Evolutionary conservation across 1,139 yeast species (phyloP).

Genomic region (Torulaspora globosa): DNA sequence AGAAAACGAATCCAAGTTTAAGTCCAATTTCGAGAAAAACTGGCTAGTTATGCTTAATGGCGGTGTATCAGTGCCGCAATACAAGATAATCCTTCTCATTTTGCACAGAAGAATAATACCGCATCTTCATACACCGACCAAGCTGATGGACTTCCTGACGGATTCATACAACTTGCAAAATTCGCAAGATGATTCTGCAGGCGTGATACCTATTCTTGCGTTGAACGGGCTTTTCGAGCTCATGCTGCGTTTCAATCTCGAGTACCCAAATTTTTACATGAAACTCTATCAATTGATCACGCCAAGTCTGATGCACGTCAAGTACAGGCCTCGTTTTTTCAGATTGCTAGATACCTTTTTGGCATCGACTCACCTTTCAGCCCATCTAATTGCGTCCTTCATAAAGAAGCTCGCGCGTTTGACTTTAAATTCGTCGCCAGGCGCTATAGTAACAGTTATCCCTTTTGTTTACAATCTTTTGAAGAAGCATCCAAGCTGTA

Average conservation of each 20-base stretch:
- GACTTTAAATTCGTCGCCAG: slow-evolving; percentile 76
- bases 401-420: slow-evolving; percentile 77
- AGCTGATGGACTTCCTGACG: slow-evolving; percentile 87
- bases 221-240: slow-evolving; percentile 83
- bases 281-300: slow-evolving; percentile 79
- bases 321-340: slow-evolving; percentile 82
- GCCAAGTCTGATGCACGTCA: slow-evolving; percentile 68
- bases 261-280: slow-evolving; percentile 84
- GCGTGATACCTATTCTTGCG: slow-evolving; percentile 71
- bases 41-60: slow-evolving; percentile 56
- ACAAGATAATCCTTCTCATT: slow-evolving; percentile 62
- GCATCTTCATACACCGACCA: slow-evolving; percentile 70
- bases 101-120: slow-evolving; percentile 86
- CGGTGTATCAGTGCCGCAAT: slow-evolving; percentile 49
- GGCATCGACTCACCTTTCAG: slow-evolving; percentile 83
- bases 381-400: slow-evolving; percentile 80
- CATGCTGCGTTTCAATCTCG: slow-evolving; percentile 78
- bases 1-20: slow-evolving; percentile 55
- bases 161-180: slow-evolving; percentile 59
- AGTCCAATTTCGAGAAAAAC: slow-evolving; percentile 62
- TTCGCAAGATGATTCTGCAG: slow-evolving; percentile 47
- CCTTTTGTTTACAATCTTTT: slow-evolving; percentile 90
- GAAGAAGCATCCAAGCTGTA: slow-evolving; percentile 89
- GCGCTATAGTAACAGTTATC: slow-evolving; percentile 79
- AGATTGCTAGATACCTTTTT: slow-evolving; percentile 81